Percentiles rank a stretch among this genome's conserved stretches.
phyloP scores from a whole-genome alignment of 768 basidiomycete species.

The Hortiboletus campestris region DNA sequence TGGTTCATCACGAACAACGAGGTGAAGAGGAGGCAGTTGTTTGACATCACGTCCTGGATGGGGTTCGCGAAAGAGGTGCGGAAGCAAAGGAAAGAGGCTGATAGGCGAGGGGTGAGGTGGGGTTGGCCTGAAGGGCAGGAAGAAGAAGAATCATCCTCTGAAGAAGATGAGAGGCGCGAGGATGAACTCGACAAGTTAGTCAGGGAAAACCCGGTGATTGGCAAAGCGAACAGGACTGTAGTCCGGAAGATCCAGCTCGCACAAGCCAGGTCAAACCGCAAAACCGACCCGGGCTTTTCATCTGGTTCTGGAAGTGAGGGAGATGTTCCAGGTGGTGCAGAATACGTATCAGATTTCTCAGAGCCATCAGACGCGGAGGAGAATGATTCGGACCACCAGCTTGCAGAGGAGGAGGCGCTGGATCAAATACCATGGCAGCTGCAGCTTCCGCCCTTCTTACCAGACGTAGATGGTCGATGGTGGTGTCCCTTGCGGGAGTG shows the following conservation, averaged over 20 bases:
- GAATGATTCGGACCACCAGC: slow-evolving; percentile 34
- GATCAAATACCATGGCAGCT: slow-evolving; percentile 38
- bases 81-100: slow-evolving; percentile 34
- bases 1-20: slow-evolving; percentile 57
- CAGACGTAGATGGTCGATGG: slow-evolving; percentile 49
- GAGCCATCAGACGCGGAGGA: slow-evolving; percentile 45
- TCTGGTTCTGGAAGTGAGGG: slow-evolving; percentile 25
- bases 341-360: slow-evolving; percentile 59
- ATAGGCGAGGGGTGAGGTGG: slow-evolving; percentile 20
- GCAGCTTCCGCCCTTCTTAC: slow-evolving; percentile 38
- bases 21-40: slow-evolving; percentile 24
- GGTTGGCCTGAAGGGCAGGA: slow-evolving; percentile 21
- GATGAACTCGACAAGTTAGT: slow-evolving; percentile 8
- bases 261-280: background rate
- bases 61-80: slow-evolving; percentile 39
- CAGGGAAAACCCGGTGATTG: slow-evolving; percentile 27
- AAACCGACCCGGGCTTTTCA: background rate
- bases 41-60: slow-evolving; percentile 50
- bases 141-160: background rate
- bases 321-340: slow-evolving; percentile 15
- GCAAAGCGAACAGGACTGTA: slow-evolving; percentile 19
- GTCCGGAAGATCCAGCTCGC: slow-evolving; percentile 22
- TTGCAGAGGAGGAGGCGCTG: slow-evolving; percentile 20
- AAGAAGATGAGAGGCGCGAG: slow-evolving; percentile 5
- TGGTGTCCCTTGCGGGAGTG: slow-evolving; percentile 47